A percentile compares a stretch with the other conserved stretches of the same genome.
phyloP scores from a whole-genome alignment of 305 asterid species.

The Salvia sclarea region DNA sequence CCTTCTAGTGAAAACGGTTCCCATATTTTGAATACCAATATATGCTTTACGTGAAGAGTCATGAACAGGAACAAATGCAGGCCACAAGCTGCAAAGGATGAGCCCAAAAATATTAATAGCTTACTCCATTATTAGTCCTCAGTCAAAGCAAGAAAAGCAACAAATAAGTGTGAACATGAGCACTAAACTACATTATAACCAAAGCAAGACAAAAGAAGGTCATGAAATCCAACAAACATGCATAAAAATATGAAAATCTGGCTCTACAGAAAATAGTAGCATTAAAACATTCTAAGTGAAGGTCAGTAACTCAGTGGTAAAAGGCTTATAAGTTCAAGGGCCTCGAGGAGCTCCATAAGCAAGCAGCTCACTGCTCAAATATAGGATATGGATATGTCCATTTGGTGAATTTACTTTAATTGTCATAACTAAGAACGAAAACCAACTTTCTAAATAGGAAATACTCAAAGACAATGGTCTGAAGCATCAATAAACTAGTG shows the following conservation, averaged over 20 bases:
- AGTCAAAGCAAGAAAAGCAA: slow-evolving; percentile 17
- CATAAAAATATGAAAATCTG: slow-evolving; percentile 6
- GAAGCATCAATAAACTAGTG: no score
- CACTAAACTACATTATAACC: slow-evolving; percentile 8
- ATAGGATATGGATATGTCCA: no score
- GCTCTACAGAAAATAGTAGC: not conserved
- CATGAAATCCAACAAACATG: slow-evolving; percentile 5
- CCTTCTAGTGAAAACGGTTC: slow-evolving; percentile 89
- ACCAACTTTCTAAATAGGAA: no score
- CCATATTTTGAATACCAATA: slow-evolving; percentile 96
- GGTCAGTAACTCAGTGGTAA: no score
- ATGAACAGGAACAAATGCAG: slow-evolving; percentile 98
- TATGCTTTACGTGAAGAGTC: slow-evolving; percentile 93
- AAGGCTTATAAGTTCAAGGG: no score
- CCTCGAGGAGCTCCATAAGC: no score
- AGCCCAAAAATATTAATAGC: slow-evolving; percentile 31
- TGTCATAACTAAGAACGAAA: no score
- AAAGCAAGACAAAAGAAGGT: slow-evolving; percentile 13
- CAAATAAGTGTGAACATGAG: slow-evolving; percentile 8
- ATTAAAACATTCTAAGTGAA: no score
- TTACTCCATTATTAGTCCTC: slow-evolving; percentile 28
- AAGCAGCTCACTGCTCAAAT: no score
- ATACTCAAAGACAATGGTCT: no score
- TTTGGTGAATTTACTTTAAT: no score
- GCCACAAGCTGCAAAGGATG: slow-evolving; percentile 79